These are phyloP conservation scores for Xylariales sp. DNA, from an alignment of 2,329 filamentous ascomycete genomes.

Conservation along the genomic window DNA sequence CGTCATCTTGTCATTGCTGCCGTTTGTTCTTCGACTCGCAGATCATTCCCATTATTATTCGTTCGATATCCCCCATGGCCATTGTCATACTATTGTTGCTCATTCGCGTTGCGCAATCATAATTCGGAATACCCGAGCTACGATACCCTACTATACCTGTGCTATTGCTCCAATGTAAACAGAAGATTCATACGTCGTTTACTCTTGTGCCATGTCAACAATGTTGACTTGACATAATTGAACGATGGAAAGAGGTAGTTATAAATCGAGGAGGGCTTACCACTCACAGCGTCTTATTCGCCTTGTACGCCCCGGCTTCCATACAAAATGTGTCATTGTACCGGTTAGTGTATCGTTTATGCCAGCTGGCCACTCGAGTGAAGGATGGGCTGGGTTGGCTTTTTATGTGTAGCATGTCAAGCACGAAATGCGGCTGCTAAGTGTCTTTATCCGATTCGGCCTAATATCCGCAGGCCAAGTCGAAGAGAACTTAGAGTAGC, in stretches of 20 bases:
- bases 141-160: conserved; percentile 39
- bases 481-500: conserved; percentile 3
- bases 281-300: conserved; percentile 5
- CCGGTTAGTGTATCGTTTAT: conserved; percentile 1
- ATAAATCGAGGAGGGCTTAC: conserved; percentile 29
- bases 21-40: conserved; percentile 32
- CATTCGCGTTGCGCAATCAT: conserved; percentile 35
- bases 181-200: conserved; percentile 28
- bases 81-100: conserved; percentile 36
- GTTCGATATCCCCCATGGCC: conserved; percentile 33
- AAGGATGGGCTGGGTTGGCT: neutral
- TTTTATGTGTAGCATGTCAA: conserved; percentile 19
- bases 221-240: conserved; percentile 7
- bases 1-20: conserved; percentile 35
- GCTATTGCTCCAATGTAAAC: conserved; percentile 35
- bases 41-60: conserved; percentile 33
- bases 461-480: conserved; percentile 18
- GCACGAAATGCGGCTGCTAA: conserved; percentile 22
- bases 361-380: neutral
- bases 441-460: conserved; percentile 29
- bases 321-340: conserved; percentile 3
- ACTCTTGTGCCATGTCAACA: conserved; percentile 25
- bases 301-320: neutral
- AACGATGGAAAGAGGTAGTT: conserved; percentile 5
- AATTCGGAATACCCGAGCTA: conserved; percentile 36